These are phyloP conservation scores for Leptographium radiaticola DNA, from an alignment of 2,329 filamentous ascomycete genomes.

Conservation along the genomic window DNA sequence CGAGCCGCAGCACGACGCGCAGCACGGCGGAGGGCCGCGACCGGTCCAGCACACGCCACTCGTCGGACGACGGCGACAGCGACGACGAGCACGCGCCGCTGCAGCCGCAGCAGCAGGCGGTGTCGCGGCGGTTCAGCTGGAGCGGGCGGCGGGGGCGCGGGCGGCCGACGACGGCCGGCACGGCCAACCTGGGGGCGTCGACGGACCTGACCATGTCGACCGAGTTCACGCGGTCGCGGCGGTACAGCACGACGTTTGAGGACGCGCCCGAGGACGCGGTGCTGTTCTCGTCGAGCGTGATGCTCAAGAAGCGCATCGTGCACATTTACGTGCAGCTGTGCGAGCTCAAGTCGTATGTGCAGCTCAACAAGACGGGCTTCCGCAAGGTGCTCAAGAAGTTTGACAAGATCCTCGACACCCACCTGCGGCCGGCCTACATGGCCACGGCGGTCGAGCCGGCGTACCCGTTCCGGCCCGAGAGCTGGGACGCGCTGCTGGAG, in stretches of 20 bases:
- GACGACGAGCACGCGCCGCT: conserved; percentile 40
- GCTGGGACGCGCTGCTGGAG: conserved; percentile 56
- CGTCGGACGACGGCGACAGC: conserved; percentile 44
- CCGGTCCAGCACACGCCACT: conserved; percentile 28
- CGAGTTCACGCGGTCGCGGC: conserved; percentile 44
- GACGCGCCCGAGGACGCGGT: conserved; percentile 68
- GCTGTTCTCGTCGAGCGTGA: conserved; percentile 55
- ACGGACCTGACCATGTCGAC: conserved; percentile 49
- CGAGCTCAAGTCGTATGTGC: conserved; percentile 89
- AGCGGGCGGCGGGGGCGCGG: conserved; percentile 3
- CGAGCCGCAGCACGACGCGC: conserved; percentile 6
- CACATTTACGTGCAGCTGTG: conserved; percentile 83
- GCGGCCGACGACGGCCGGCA: not conserved
- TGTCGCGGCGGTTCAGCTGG: not conserved
- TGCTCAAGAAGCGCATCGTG: conserved; percentile 83
- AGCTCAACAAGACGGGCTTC: conserved; percentile 94
- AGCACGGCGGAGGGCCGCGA: conserved; percentile 11
- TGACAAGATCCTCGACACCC: conserved; percentile 85
- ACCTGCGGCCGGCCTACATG: conserved; percentile 67
- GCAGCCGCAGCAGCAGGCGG: not conserved
- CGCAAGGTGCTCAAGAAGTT: conserved; percentile 96
- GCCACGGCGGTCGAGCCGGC: conserved; percentile 59
- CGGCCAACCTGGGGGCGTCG: conserved; percentile 23
- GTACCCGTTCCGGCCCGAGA: conserved; percentile 67
- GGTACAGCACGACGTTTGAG: conserved; percentile 57